Conservation (phyloP, 179 eudicot genomes). For the Silene noctiflora region DNA sequence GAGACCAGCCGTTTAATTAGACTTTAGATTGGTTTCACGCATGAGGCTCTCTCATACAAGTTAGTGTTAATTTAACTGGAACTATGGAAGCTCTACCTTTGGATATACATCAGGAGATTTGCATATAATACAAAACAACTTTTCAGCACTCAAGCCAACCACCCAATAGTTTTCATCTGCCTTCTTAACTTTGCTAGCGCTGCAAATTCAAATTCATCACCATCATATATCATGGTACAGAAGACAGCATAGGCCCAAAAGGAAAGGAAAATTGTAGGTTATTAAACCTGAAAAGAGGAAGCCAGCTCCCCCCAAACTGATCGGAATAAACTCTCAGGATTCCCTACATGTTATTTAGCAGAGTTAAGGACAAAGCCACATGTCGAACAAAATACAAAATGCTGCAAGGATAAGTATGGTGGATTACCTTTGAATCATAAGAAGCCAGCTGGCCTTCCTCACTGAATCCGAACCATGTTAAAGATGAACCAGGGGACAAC, state of each 20-base stretch:
- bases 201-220: constrained; percentile 32
- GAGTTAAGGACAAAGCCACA: constrained; percentile 9
- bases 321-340: constrained; percentile 68
- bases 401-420: background rate
- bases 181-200: constrained; percentile 74
- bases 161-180: constrained; percentile 86
- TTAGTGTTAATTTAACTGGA: too few species aligned
- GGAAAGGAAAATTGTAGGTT: background rate
- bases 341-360: constrained; percentile 46
- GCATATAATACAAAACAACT: constrained; percentile 84
- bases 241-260: constrained; percentile 8
- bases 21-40: background rate
- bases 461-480: constrained; percentile 91
- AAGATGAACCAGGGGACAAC: constrained; percentile 71
- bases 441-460: constrained; percentile 89
- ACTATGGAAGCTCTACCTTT: constrained; percentile 44
- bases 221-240: constrained; percentile 1
- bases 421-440: constrained; percentile 79
- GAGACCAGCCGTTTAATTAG: too few species aligned
- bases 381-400: background rate
- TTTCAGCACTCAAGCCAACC: constrained; percentile 71
- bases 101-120: constrained; percentile 86
- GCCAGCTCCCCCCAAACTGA: constrained; percentile 97
- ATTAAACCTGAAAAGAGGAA: constrained; percentile 82
- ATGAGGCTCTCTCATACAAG: background rate